phyloP scores from a whole-genome alignment of 495 filamentous ascomycete species.

The Penicillium angulare region DNA sequence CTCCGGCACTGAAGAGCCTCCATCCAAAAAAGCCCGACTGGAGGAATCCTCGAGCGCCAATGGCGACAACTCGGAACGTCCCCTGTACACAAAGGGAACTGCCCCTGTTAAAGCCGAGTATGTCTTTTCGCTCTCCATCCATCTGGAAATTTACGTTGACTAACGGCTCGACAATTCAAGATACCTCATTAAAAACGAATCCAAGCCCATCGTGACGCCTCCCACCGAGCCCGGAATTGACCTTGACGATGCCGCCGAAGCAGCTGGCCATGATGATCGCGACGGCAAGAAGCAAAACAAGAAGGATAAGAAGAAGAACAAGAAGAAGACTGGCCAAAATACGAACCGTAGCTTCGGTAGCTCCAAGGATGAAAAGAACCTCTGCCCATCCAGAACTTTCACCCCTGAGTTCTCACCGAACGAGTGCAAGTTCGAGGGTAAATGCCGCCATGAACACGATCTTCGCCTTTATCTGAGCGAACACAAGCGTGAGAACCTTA shows the following conservation, averaged over 20 bases:
- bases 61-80: conserved; percentile 29
- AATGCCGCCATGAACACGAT: conserved; percentile 77
- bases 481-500: conserved; percentile 75
- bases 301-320: conserved; percentile 58
- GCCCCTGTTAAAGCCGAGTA: conserved; percentile 86
- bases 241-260: conserved; percentile 70
- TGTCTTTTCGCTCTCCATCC: conserved; percentile 26
- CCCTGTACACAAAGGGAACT: conserved; percentile 63
- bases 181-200: conserved; percentile 50
- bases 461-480: conserved; percentile 80
- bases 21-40: conserved; percentile 59
- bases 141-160: background rate
- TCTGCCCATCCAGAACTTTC: conserved; percentile 70
- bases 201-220: conserved; percentile 23
- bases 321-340: conserved; percentile 79
- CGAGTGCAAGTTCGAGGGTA: conserved; percentile 70
- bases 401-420: conserved; percentile 71
- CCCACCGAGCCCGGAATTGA: conserved; percentile 14
- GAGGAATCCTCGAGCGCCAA: conserved; percentile 33
- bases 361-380: conserved; percentile 70
- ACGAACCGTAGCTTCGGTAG: conserved; percentile 79
- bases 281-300: conserved; percentile 34
- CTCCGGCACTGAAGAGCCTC: conserved; percentile 39
- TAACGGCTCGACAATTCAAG: conserved; percentile 39
- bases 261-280: conserved; percentile 44